Evolutionary conservation across 208 protist species (phyloP), one percentile per base, ranked within the genome.

Genomic region (Trypanosoma cruzi): DNA sequence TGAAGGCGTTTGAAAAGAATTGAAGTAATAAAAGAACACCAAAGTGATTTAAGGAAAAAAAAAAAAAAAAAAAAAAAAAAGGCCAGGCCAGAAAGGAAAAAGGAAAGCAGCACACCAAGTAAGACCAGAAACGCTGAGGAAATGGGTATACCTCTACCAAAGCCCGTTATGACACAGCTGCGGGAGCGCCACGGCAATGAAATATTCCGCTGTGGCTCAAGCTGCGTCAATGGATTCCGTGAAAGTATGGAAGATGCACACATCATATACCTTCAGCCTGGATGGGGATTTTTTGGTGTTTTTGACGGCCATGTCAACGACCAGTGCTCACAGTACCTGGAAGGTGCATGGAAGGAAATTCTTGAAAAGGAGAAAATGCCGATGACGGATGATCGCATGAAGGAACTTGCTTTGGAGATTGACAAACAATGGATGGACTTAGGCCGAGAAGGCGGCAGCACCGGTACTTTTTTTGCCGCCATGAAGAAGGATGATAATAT

Each of bases 231-330:
- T 69, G 92, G 92, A 42, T 95, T 94, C 73, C 87, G 92, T 65
- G 92, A 97, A 61, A 90, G 78, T 46, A 97, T 97, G 92, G 89
- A 97, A 71, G 92, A 97, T 68, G 88, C 88, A 4, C 92, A 97
- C 73, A 72, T 93, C 54, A 80, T 77, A 22, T 88, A 94, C 74
- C 71, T 97, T 69, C 77, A 90, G 55, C 66, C 79, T 62, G 83
- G 49, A 50, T 97, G 90, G 88, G 92, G 92, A 29, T 97, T 97
- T 78, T 97, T 97, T 57, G 92, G 82, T 66, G 88, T 97, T 37
- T 97, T 95, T 64, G 92, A 97, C 49, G 92, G 92, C 13, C 92
- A 97, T 74, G 88, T 97, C 28, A 94, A 95, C 62, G 88, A 93
- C 68, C 70, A 89, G 54, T 94, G 88, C 77, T 93, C 89, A 42